Evolutionary conservation across 805 yeast species (phyloP).

Genomic region (Candida pini): DNA sequence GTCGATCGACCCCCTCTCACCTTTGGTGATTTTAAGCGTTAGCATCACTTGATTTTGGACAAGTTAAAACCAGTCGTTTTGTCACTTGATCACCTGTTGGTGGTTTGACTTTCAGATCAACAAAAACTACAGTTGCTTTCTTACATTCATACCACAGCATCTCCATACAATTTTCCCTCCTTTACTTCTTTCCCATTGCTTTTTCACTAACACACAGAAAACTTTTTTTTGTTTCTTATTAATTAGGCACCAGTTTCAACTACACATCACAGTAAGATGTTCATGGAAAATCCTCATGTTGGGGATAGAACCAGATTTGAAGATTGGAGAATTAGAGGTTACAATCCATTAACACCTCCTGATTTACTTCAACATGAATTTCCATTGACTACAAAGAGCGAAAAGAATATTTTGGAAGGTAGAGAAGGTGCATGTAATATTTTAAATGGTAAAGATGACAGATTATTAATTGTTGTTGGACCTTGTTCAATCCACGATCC

Average conservation of each 20-base stretch:
- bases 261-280: conserved; percentile 55
- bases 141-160: too few species aligned
- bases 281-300: conserved; percentile 73
- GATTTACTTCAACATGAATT: conserved; percentile 83
- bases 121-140: too few species aligned
- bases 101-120: too few species aligned
- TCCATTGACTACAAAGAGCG: conserved; percentile 58
- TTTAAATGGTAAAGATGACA: conserved; percentile 77
- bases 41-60: too few species aligned
- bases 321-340: conserved; percentile 79
- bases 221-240: background rate
- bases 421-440: conserved; percentile 71
- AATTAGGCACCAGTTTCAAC: conserved; percentile 16
- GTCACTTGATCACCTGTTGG: too few species aligned
- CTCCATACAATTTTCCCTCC: too few species aligned
- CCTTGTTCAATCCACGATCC: conserved; percentile 98
- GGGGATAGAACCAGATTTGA: conserved; percentile 80
- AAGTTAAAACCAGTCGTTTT: too few species aligned
- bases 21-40: too few species aligned
- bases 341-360: conserved; percentile 95
- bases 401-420: conserved; percentile 63
- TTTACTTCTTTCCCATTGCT: too few species aligned
- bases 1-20: too few species aligned
- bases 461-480: conserved; percentile 85
- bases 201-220: background rate